phyloP scores from a whole-genome alignment of 164 flowering plant species.

The Tetracentron sinense region DNA sequence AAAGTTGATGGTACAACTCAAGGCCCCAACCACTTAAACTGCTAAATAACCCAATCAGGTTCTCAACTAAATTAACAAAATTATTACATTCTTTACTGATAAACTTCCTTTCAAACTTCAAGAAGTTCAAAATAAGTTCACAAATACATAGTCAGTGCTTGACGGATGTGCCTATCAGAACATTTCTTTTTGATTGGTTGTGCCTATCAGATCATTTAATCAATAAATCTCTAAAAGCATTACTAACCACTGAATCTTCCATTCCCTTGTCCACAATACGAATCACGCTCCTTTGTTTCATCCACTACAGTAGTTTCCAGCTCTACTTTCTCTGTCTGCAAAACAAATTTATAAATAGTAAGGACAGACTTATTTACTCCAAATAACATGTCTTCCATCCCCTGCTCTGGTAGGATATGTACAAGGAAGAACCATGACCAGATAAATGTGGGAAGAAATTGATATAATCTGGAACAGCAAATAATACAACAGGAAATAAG shows the following conservation, averaged over 20 bases:
- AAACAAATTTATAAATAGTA: slow-evolving; percentile 5
- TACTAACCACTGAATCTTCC: slow-evolving; percentile 93
- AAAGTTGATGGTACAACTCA: neutral
- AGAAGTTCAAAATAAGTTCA: neutral
- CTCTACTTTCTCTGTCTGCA: slow-evolving; percentile 95
- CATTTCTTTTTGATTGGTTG: neutral
- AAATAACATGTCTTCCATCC: neutral
- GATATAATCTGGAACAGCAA: neutral
- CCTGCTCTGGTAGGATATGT: neutral
- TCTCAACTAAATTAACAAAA: neutral
- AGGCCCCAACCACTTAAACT: neutral
- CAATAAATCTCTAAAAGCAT: slow-evolving; percentile 5
- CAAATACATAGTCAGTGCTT: neutral
- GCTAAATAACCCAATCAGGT: neutral
- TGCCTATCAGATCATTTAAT: neutral
- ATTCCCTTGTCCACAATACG: slow-evolving; percentile 77
- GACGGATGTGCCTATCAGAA: neutral
- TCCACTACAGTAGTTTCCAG: slow-evolving; percentile 95
- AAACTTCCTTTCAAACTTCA: neutral
- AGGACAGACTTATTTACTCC: neutral
- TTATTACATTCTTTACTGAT: neutral
- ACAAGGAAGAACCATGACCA: neutral
- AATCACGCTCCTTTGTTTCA: slow-evolving; percentile 89
- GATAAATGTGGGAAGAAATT: neutral
- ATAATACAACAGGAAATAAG: neutral